Base-by-base conservation (phyloP, 371 early-diverging fungal genomes). In the Actinomortierella ambigua region DNA sequence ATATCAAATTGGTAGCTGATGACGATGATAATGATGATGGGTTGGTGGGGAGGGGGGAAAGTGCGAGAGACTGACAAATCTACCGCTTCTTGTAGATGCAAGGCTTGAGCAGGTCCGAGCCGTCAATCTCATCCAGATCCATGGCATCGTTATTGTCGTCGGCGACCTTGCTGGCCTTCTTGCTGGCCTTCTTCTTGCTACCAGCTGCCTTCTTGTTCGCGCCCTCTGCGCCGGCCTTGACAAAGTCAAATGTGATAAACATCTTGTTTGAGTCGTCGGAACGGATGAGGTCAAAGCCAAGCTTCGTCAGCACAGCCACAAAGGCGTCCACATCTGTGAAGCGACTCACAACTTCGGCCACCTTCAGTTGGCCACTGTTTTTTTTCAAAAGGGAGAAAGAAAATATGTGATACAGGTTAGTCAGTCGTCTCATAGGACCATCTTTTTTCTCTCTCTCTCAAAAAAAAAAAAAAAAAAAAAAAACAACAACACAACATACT, bases 341-440 rank as follows among this genome's bases (percentile, higher is more conserved):
- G 41, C 98, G 83, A 77, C 95, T 95, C 11, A 90, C 84, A 0
- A 98, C 98, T 69, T 98, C 98, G 13, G 97, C 94, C 55, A 98
- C 92, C 81, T 91, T 92, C 53, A 98, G 84, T 68, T 92, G 86
- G 9, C 97, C 97, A 28, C 94, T 93, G 61, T 43, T 46, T 24
- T 53, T 17, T 28, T 29, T 18, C 43, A 29, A 11, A 48, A 27
- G 14, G 9, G 22, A 50, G 18, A 29, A 29, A 29, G 3, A n/a
- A 11, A 28, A 51, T n/a, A n/a, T n/a, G n/a, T n/a, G n/a, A n/a
- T n/a, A n/a, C n/a, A n/a, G n/a, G n/a, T n/a, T n/a, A n/a, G n/a
- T n/a, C n/a, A n/a, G n/a, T n/a, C n/a, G n/a, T n/a, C n/a, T 11
- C 40, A 22, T 5, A 65, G 55, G 5, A 65, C n/a, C 40, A 28